phyloP scores from a whole-genome alignment of 208 protist species.

The Balamuthia mandrillaris region DNA sequence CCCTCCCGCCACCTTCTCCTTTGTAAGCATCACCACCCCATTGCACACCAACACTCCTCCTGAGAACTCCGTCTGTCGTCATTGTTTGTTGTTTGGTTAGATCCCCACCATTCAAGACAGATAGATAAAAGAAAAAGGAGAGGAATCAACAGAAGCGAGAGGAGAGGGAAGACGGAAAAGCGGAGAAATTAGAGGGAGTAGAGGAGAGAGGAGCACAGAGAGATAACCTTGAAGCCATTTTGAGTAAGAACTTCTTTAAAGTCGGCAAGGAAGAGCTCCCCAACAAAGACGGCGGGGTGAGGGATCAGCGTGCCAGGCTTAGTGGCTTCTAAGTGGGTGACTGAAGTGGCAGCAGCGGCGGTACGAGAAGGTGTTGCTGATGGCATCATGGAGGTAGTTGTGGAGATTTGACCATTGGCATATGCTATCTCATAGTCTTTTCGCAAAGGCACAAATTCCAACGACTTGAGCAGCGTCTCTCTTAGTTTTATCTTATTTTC shows the following conservation, averaged over 20 bases:
- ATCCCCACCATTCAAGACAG: no score
- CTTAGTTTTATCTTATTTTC: constrained; percentile 1
- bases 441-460: no score
- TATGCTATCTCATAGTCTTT: no score
- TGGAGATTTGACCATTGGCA: no score
- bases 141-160: neutral
- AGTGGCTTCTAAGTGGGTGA: no score
- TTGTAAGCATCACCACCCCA: constrained; percentile 31
- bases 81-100: no score
- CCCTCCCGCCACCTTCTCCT: constrained; percentile 22
- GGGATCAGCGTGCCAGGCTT: no score
- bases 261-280: constrained; percentile 17
- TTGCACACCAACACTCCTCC: constrained; percentile 35
- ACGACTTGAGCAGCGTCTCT: constrained; percentile 25
- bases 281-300: constrained; percentile 6
- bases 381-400: no score
- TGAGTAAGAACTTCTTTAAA: constrained; percentile 39
- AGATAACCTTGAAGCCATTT: neutral
- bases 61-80: constrained; percentile 25
- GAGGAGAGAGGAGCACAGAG: neutral
- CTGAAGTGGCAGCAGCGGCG: no score
- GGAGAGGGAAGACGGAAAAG: neutral
- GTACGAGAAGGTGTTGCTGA: no score
- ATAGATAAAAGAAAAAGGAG: no score
- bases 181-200: neutral